phyloP scores from a whole-genome alignment of 179 eudicot species.

The Patellifolia procumbens region DNA sequence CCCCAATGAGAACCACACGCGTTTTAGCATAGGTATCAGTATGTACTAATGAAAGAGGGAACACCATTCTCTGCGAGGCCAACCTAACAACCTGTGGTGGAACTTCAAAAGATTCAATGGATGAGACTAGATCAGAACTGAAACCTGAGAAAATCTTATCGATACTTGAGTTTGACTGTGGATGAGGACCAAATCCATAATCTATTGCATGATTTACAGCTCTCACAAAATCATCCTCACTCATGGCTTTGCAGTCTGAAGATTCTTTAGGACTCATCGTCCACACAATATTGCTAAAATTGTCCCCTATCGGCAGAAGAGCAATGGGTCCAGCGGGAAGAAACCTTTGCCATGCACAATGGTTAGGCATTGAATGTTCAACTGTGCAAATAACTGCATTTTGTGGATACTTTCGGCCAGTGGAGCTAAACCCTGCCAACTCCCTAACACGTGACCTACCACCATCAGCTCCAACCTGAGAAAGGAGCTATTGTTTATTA shows the following conservation, averaged over 20 bases:
- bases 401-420: conserved; percentile 87
- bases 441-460: conserved; percentile 93
- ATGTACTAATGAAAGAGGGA: conserved; percentile 85
- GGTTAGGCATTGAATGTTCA: conserved; percentile 58
- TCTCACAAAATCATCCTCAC: conserved; percentile 64
- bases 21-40: conserved; percentile 60
- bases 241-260: conserved; percentile 55
- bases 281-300: conserved; percentile 97
- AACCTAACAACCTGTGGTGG: conserved; percentile 80
- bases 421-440: conserved; percentile 68
- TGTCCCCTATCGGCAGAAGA: conserved; percentile 88
- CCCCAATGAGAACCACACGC: conserved; percentile 85
- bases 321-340: conserved; percentile 95
- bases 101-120: conserved; percentile 73
- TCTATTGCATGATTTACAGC: conserved; percentile 82
- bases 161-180: conserved; percentile 53
- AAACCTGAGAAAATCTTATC: conserved; percentile 56
- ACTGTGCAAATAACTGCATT: conserved; percentile 95
- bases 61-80: conserved; percentile 83
- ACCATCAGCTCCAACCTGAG: conserved; percentile 98
- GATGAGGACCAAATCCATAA: conserved; percentile 84
- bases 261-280: conserved; percentile 87
- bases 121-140: conserved; percentile 46
- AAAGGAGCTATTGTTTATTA: conserved; percentile 11
- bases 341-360: conserved; percentile 96